Evolutionary conservation across 805 yeast species (phyloP), one percentile per base, ranked within the genome.

Genomic region (Dipodascus geniculatus): DNA sequence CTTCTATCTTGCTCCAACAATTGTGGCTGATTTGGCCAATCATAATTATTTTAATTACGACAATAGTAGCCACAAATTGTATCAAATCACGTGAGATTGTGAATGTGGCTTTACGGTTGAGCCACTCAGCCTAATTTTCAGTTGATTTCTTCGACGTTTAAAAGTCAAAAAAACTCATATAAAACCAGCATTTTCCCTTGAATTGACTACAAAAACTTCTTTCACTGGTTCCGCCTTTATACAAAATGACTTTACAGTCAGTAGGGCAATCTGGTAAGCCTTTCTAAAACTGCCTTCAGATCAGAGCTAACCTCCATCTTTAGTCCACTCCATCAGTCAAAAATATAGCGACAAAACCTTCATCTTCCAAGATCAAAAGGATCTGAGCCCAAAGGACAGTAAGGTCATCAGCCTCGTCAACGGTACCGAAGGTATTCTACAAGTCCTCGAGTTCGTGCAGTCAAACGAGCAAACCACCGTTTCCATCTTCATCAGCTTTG

Each of bases 61-160:
- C 19, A 14, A 38, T 38, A 6, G 4, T n/a, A 38, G 20, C 44
- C 44, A 17, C 20, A 38, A 38, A 38, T 38, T 38, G 44, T 38
- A 38, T 38, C 44, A 38, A 38, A 38, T 38, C 44, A 38, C 44
- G 44, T 38, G 44, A n/a, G 44, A 38, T 38, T 38, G 44, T 38
- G 44, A 38, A 38, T 38, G 44, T 38, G 44, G 44, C 44, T 38
- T 38, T 6, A 38, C 44, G 20, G 20, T n/a, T 17, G 44, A 38
- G 44, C 44, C 44, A 38, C 44, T n/a, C 19, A 14, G 19, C 17
- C 19, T 38, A 11, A 17, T 38, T 38, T 4, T 6, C 33, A 28
- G n/a, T 28, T 28, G 33, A 28, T 28, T 28, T 11, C 33, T 28
- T 28, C 33, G 33, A 28, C n/a, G n/a, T n/a, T n/a, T n/a, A n/a